Evolutionary conservation across 176 grass and related monocot species (phyloP), one percentile per base, ranked within the genome.

Genomic region (Tuctoria greenei): DNA sequence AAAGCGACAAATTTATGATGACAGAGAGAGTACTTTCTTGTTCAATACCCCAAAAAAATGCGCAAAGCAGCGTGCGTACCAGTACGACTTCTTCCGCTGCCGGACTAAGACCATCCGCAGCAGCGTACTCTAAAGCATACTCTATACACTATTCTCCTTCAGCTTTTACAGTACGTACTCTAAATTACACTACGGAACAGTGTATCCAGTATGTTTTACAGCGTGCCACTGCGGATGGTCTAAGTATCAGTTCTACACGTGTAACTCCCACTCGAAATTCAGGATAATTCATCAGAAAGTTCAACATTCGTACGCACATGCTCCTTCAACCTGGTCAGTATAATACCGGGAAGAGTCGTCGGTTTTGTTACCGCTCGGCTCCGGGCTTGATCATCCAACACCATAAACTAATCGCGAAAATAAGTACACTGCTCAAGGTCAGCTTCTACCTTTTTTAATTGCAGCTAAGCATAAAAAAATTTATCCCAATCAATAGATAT

Each of bases 211-310:
- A n/a, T n/a, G n/a, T n/a, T n/a, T n/a, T n/a, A n/a, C n/a, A n/a
- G n/a, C n/a, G n/a, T n/a, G n/a, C n/a, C n/a, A n/a, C n/a, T n/a
- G n/a, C n/a, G n/a, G n/a, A n/a, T n/a, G n/a, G n/a, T n/a, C n/a
- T n/a, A 42, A 12, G 16, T 26, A 41, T 72, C 0, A 31, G 41
- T 54, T 61, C 62, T 74, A 69, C 86, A 74, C 69, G 54, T 79
- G 74, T 83, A 51, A 40, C 65, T 67, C 73, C 31, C 4, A 25
- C 34, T 12, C 21, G 31, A 10, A 18, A 13, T 24, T 25, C 55
- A 13, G 52, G 24, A 56, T 56, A 12, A 54, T 23, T 58, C 45
- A 41, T 10, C 49, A 82, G 58, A 12, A 15, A 12, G 10, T 24
- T 57, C 50, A 18, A 56, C 56, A 34, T 50, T 87, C 35, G 24